Conservation (phyloP, 352 stramenopile species). For the Globisporangium radiosum region DNA sequence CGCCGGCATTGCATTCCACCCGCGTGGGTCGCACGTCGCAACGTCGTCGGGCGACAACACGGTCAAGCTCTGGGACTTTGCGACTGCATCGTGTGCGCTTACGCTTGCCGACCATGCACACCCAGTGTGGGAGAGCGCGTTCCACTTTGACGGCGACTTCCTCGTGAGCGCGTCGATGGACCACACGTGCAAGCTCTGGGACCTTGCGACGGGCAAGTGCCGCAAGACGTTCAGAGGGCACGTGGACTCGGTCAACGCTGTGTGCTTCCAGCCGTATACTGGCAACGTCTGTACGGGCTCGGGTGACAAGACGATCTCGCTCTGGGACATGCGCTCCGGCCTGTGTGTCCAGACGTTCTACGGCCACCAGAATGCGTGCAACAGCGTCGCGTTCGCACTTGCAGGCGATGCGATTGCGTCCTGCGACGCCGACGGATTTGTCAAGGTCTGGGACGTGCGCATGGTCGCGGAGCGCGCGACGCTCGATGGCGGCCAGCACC, state of each 20-base stretch:
- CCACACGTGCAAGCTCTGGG: slow-evolving; percentile 92
- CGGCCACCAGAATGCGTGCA: slow-evolving; percentile 92
- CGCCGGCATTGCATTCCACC: slow-evolving; percentile 88
- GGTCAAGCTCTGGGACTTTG: slow-evolving; percentile 95
- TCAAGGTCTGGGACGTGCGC: slow-evolving; percentile 94
- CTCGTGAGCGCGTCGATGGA: slow-evolving; percentile 91
- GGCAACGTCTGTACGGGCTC: slow-evolving; percentile 91
- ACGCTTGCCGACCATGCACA: slow-evolving; percentile 92
- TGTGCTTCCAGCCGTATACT: slow-evolving; percentile 91
- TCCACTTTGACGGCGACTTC: slow-evolving; percentile 93
- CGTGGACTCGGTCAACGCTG: slow-evolving; percentile 92
- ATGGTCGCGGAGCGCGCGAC: slow-evolving; percentile 90
- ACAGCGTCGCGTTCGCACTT: slow-evolving; percentile 84
- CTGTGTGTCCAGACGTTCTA: slow-evolving; percentile 94
- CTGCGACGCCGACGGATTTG: slow-evolving; percentile 91
- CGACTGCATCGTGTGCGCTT: slow-evolving; percentile 77
- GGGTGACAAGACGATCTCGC: slow-evolving; percentile 93
- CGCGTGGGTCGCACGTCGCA: slow-evolving; percentile 87
- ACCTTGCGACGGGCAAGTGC: slow-evolving; percentile 83
- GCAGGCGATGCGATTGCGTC: slow-evolving; percentile 87
- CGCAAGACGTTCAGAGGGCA: slow-evolving; percentile 92
- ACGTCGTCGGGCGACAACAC: slow-evolving; percentile 90
- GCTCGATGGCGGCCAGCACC: slow-evolving; percentile 82
- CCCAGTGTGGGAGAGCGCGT: slow-evolving; percentile 90
- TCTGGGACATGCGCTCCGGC: slow-evolving; percentile 92